These are phyloP conservation scores for Penicillium sp. DNA, from an alignment of 2,329 filamentous ascomycete genomes.

Conservation along the genomic window DNA sequence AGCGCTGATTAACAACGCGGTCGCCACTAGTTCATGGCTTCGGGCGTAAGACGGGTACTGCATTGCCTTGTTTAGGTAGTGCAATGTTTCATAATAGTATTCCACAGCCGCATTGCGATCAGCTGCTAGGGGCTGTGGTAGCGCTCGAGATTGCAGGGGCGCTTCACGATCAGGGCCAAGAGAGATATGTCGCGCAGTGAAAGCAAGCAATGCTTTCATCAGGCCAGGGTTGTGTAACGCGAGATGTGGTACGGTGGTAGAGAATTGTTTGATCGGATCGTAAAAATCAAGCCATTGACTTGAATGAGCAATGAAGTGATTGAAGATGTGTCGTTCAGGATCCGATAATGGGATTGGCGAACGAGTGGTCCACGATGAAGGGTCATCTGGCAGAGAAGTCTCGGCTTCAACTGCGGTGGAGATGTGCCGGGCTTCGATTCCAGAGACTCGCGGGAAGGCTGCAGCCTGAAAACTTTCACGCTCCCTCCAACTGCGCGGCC, in stretches of 20 bases:
- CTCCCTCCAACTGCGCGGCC: constrained; percentile 15
- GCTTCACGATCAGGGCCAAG: constrained; percentile 2
- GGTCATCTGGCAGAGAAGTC: constrained; percentile 6
- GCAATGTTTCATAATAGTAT: constrained; percentile 64
- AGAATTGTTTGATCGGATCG: constrained; percentile 14
- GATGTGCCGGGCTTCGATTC: constrained; percentile 8
- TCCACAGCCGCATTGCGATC: constrained; percentile 31
- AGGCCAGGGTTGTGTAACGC: constrained; percentile 2
- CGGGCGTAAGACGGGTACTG: constrained; percentile 59
- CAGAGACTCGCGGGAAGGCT: constrained; percentile 10
- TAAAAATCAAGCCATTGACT: constrained; percentile 22
- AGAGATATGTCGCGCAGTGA: constrained; percentile 8
- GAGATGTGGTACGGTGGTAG: constrained; percentile 13
- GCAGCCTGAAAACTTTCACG: constrained; percentile 20
- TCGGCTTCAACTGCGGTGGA: not conserved
- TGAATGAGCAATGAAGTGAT: constrained; percentile 12
- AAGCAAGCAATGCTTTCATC: constrained; percentile 5
- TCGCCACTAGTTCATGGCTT: constrained; percentile 57
- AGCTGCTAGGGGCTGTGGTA: constrained; percentile 10
- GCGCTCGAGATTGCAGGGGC: constrained; percentile 8
- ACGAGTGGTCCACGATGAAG: constrained; percentile 12
- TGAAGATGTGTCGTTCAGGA: constrained; percentile 11
- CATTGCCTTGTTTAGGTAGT: constrained; percentile 62
- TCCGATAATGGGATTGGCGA: constrained; percentile 8
- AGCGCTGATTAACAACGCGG: constrained; percentile 60